phyloP scores from a whole-genome alignment of 2,329 filamentous ascomycete species.

The Pestalotiopsis sp. region DNA sequence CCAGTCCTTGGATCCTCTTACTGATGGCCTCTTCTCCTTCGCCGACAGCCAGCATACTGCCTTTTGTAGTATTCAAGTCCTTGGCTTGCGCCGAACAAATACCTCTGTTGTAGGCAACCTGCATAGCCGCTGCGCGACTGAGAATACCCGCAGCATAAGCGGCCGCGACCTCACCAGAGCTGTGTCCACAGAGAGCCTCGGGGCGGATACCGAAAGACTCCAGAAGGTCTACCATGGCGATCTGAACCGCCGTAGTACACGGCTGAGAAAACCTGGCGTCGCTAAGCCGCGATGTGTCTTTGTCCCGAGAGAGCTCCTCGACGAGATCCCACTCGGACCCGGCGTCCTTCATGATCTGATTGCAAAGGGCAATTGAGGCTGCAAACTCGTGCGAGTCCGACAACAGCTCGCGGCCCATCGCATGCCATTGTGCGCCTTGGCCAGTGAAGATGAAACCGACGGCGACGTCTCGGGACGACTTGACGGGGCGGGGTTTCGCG shows the following conservation, averaged over 20 bases:
- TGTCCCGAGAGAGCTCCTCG: constrained; percentile 22
- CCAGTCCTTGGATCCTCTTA: background rate
- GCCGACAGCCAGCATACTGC: background rate
- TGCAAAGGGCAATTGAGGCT: constrained; percentile 16
- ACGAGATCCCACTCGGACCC: constrained; percentile 25
- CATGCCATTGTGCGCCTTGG: constrained; percentile 32
- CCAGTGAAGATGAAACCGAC: constrained; percentile 29
- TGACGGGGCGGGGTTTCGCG: constrained; percentile 19
- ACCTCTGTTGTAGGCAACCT: constrained; percentile 38
- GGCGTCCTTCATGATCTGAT: constrained; percentile 18
- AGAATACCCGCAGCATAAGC: constrained; percentile 31
- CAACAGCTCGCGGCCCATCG: constrained; percentile 26
- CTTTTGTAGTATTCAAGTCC: background rate
- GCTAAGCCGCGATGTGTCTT: constrained; percentile 24
- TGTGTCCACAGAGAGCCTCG: constrained; percentile 30
- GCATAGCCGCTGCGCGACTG: constrained; percentile 25
- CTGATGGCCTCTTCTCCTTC: background rate
- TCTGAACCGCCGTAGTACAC: constrained; percentile 43
- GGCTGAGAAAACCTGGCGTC: constrained; percentile 35
- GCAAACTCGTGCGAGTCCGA: constrained; percentile 19
- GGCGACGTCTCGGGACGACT: background rate
- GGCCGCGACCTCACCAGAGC: constrained; percentile 25
- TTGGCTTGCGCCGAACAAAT: constrained; percentile 3
- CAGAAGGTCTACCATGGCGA: constrained; percentile 41
- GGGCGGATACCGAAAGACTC: constrained; percentile 29